Evolutionary conservation across 371 early-diverging fungal species (phyloP).

Genomic region (Umbelopsis sp.): DNA sequence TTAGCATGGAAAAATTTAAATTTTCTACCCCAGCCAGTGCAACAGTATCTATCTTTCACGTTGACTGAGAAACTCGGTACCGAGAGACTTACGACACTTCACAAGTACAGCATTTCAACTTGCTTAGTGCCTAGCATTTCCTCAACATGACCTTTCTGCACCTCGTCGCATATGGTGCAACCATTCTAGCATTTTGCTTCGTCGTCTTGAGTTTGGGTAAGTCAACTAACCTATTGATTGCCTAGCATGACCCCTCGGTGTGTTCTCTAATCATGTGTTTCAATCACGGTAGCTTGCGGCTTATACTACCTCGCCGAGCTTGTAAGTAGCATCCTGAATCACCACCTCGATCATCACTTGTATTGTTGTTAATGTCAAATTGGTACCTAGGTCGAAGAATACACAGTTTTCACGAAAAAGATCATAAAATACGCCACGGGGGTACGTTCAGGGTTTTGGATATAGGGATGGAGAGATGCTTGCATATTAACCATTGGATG

Average conservation of each 20-base stretch:
- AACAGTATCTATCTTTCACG: too few relatives aligned
- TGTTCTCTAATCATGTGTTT: not conserved
- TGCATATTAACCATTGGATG: not conserved
- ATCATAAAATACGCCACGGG: conserved; percentile 71
- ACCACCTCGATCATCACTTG: not conserved
- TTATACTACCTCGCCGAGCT: conserved; percentile 82
- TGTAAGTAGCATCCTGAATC: conserved; percentile 39
- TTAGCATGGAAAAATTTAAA: too few relatives aligned
- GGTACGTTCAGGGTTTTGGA: conserved; percentile 46
- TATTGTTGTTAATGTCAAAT: conserved; percentile 18
- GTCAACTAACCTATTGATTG: not conserved
- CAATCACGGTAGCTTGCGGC: conserved; percentile 68
- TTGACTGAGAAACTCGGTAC: too few relatives aligned
- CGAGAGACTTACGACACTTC: not conserved
- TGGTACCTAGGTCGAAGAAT: conserved; percentile 66
- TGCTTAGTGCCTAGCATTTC: not conserved
- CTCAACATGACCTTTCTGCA: conserved; percentile 36
- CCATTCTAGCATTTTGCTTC: conserved; percentile 45
- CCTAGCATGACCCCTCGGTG: not conserved
- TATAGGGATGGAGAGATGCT: not conserved
- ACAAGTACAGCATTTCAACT: not conserved
- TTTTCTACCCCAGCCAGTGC: too few relatives aligned
- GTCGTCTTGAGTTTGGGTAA: conserved; percentile 51
- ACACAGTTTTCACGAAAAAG: conserved; percentile 78
- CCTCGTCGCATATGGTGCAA: conserved; percentile 46